A percentile compares a stretch with the other conserved stretches of the same genome.
phyloP scores from a whole-genome alignment of 2,329 filamentous ascomycete genomes.

The Monilinia vaccinii-corymbosi region DNA sequence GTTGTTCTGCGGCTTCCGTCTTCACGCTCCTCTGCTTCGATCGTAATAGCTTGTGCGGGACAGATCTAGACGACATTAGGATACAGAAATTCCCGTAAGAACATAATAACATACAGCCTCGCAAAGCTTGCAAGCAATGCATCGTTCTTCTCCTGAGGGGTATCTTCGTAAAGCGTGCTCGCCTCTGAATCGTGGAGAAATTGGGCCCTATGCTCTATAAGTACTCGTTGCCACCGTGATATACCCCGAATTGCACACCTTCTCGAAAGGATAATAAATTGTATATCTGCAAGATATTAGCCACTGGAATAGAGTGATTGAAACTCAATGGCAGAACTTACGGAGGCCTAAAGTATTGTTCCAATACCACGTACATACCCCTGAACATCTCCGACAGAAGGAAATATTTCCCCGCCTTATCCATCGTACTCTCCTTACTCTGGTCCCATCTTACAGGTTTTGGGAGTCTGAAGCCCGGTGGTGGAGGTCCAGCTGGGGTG shows the following conservation, averaged over 20 bases:
- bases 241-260: constrained; percentile 40
- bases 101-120: constrained; percentile 55
- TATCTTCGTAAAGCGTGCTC: constrained; percentile 96
- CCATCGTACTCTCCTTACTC: constrained; percentile 64
- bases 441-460: constrained; percentile 72
- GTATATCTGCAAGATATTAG: constrained; percentile 62
- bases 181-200: constrained; percentile 94
- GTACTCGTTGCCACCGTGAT: constrained; percentile 11
- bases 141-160: constrained; percentile 94
- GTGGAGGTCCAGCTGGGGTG: constrained; percentile 69
- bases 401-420: constrained; percentile 88
- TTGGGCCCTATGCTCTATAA: constrained; percentile 58
- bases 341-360: constrained; percentile 98
- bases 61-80: constrained; percentile 52
- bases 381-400: constrained; percentile 90
- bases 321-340: constrained; percentile 46
- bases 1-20: constrained; percentile 93
- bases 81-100: background rate
- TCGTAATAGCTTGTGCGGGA: constrained; percentile 96
- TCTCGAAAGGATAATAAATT: constrained; percentile 98
- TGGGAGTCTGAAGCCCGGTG: constrained; percentile 70
- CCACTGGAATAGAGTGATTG: constrained; percentile 10
- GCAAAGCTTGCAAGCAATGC: constrained; percentile 99
- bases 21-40: constrained; percentile 95
- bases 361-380: constrained; percentile 95